A percentile compares a stretch with the other conserved stretches of the same genome.
Evolutionary conservation across 352 stramenopile genomes (phyloP).

Genomic region (Phytopythium boreale): DNA sequence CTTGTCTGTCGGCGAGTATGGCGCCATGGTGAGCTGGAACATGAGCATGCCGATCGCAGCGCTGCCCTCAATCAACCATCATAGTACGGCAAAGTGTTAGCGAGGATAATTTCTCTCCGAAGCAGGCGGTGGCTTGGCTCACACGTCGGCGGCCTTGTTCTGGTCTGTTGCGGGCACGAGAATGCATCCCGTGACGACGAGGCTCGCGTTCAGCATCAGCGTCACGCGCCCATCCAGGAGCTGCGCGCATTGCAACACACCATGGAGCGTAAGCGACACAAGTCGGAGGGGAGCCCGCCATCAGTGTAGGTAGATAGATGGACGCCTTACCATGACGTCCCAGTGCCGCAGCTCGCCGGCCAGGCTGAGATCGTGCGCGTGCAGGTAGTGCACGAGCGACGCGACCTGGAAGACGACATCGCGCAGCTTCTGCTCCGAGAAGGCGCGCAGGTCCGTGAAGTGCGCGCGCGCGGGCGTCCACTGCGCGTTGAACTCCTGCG

Average conservation of each 20-base stretch:
- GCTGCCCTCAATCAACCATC: slow-evolving; percentile 11
- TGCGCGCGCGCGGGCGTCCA: slow-evolving; percentile 29
- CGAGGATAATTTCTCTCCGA: not conserved
- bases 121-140: slow-evolving; percentile 8
- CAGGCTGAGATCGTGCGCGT: slow-evolving; percentile 43
- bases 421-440: slow-evolving; percentile 46
- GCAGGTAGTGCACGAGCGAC: slow-evolving; percentile 57
- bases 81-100: not conserved
- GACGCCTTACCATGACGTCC: slow-evolving; percentile 39
- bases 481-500: slow-evolving; percentile 35
- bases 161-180: slow-evolving; percentile 37
- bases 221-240: slow-evolving; percentile 33
- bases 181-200: slow-evolving; percentile 47
- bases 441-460: slow-evolving; percentile 17
- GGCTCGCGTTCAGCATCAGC: slow-evolving; percentile 36
- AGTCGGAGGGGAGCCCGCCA: too few species aligned
- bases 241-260: slow-evolving; percentile 11
- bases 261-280: not conserved
- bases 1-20: slow-evolving; percentile 20
- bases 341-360: slow-evolving; percentile 47
- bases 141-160: slow-evolving; percentile 46
- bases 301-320: not conserved
- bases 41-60: slow-evolving; percentile 56
- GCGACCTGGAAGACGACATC: slow-evolving; percentile 47
- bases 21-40: slow-evolving; percentile 55